These are phyloP conservation scores for Cynanchum wilfordii DNA, from an alignment of 257 asterid genomes.

Conservation along the genomic window DNA sequence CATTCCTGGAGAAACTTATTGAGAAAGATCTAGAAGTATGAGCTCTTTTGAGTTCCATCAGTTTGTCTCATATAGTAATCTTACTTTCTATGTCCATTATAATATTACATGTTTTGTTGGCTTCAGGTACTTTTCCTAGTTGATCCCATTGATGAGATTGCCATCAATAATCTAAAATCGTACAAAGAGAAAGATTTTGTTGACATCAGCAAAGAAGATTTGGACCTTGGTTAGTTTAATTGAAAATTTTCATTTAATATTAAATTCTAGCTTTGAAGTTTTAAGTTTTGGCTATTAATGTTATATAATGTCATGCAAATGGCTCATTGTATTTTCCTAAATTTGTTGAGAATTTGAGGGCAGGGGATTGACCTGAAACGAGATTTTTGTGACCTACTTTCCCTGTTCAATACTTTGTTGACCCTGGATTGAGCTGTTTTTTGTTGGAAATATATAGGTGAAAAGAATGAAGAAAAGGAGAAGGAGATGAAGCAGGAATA, in stretches of 20 bases:
- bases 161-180: constrained; percentile 78
- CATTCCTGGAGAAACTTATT: constrained; percentile 85
- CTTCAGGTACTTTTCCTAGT: constrained; percentile 83
- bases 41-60: constrained; percentile 14
- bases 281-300: not conserved
- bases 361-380: not conserved
- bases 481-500: constrained; percentile 82
- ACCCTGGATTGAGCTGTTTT: not conserved
- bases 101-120: not conserved
- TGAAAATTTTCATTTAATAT: not conserved
- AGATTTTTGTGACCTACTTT: not conserved
- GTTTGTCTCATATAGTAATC: not conserved
- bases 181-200: constrained; percentile 82
- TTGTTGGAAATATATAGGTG: constrained; percentile 41
- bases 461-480: constrained; percentile 81
- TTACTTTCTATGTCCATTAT: constrained; percentile 1
- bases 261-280: not conserved
- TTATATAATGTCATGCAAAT: not conserved
- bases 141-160: constrained; percentile 94
- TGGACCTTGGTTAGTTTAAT: constrained; percentile 76
- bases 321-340: not conserved
- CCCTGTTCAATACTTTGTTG: not conserved
- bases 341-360: not conserved
- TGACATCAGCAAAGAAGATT: constrained; percentile 95
- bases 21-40: constrained; percentile 91